phyloP scores from a whole-genome alignment of 371 early-diverging fungal species.

The Blakeslea trispora region DNA sequence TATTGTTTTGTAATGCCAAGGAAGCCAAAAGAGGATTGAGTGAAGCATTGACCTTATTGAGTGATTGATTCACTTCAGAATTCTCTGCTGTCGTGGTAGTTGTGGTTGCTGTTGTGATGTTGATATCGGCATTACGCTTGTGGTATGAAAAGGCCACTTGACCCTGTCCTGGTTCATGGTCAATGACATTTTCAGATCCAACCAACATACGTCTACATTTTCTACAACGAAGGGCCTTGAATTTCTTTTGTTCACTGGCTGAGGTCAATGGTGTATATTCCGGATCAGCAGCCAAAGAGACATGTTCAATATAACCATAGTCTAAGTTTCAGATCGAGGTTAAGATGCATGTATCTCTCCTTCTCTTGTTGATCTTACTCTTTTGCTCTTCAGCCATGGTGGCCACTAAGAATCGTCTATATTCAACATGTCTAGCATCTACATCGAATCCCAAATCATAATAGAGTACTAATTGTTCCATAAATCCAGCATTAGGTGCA shows the following conservation, averaged over 20 bases:
- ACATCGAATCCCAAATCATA: constrained; percentile 61
- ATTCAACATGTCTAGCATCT: constrained; percentile 56
- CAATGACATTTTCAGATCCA: constrained; percentile 62
- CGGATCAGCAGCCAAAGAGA: constrained; percentile 55
- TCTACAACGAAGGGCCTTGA: constrained; percentile 47
- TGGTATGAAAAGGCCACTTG: constrained; percentile 72
- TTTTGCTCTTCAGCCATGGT: constrained; percentile 57
- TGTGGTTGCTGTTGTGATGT: constrained; percentile 31
- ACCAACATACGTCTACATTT: constrained; percentile 65
- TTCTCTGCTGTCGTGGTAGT: constrained; percentile 14
- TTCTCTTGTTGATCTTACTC: no score
- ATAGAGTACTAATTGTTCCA: constrained; percentile 41
- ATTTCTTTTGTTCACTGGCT: constrained; percentile 18
- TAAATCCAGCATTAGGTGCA: constrained; percentile 48
- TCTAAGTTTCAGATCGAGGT: no score
- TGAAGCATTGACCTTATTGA: constrained; percentile 26
- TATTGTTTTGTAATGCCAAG: constrained; percentile 34
- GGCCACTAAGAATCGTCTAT: constrained; percentile 71
- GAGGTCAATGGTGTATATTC: constrained; percentile 26
- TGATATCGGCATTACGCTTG: constrained; percentile 61
- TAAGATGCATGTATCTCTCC: constrained; percentile 6
- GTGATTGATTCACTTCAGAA: constrained; percentile 13
- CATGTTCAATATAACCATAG: constrained; percentile 49
- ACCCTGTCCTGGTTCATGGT: constrained; percentile 73
- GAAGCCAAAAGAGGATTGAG: constrained; percentile 50